These are phyloP conservation scores for Gynandropsis gynandra DNA, from an alignment of 345 rosid species.

Conservation along the genomic window DNA sequence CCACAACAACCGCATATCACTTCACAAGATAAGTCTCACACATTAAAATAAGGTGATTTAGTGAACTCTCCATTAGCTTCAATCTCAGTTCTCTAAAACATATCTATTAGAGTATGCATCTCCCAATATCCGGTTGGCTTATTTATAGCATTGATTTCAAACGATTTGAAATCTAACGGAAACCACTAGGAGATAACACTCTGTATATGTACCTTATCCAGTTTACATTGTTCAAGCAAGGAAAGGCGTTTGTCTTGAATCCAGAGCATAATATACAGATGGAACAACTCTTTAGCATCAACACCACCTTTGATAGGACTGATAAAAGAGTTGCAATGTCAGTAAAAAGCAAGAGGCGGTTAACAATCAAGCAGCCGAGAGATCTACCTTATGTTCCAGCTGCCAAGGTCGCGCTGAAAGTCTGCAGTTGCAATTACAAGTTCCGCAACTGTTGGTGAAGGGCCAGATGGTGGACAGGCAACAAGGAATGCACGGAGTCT, in stretches of 20 bases:
- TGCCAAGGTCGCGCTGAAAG: constrained; percentile 85
- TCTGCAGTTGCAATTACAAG: constrained; percentile 92
- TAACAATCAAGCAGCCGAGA: constrained; percentile 15
- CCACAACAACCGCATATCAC: constrained; percentile 3
- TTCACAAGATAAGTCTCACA: no score
- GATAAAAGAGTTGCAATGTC: constrained; percentile 19
- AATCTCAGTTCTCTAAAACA: constrained; percentile 5
- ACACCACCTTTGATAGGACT: constrained; percentile 94
- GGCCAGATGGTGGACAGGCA: constrained; percentile 95
- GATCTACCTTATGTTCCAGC: constrained; percentile 72
- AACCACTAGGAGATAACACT: not conserved
- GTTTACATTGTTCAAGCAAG: constrained; percentile 84
- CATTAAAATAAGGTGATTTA: no score
- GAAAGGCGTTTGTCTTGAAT: constrained; percentile 89
- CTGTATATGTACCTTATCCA: constrained; percentile 67
- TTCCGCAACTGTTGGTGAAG: constrained; percentile 81
- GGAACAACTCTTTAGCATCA: constrained; percentile 91
- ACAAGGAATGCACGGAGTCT: constrained; percentile 83
- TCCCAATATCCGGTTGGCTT: no score
- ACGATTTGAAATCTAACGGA: constrained; percentile 1
- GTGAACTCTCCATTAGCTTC: constrained; percentile 5
- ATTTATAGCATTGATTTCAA: constrained; percentile 1
- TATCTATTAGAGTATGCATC: constrained; percentile 6
- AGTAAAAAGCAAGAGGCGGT: constrained; percentile 11
- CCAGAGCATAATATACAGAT: constrained; percentile 91